Percentiles rank a stretch among this genome's conserved stretches.
phyloP scores from a whole-genome alignment of 2,329 filamentous ascomycete species.

The Beauveria bassiana region DNA sequence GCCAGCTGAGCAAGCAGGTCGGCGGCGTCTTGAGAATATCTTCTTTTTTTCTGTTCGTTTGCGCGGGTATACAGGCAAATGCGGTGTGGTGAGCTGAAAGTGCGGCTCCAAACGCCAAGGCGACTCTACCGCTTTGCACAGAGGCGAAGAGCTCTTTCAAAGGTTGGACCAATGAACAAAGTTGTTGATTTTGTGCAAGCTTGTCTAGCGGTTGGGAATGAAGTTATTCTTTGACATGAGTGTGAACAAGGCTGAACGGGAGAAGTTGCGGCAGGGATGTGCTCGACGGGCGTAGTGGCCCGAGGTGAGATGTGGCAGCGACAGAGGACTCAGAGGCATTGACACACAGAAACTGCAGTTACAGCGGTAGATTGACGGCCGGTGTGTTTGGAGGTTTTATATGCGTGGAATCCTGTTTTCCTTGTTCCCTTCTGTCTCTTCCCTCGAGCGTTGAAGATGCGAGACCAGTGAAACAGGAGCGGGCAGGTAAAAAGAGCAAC shows the following conservation, averaged over 20 bases:
- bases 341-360: not conserved
- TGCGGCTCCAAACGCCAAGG: not conserved
- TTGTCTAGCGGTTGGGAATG: not conserved
- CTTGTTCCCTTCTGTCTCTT: not conserved
- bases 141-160: not conserved
- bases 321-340: constrained; percentile 2
- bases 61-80: not conserved
- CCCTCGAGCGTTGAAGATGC: not conserved
- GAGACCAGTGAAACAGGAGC: not conserved
- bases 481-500: not conserved
- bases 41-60: not conserved
- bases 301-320: not conserved
- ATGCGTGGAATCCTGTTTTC: not conserved
- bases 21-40: not conserved
- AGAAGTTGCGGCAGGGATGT: not conserved
- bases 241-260: not conserved
- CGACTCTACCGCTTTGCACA: not conserved
- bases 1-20: not conserved
- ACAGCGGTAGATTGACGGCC: not conserved
- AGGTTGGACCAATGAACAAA: not conserved
- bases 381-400: not conserved
- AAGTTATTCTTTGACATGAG: constrained; percentile 1
- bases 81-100: not conserved
- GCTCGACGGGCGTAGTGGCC: constrained; percentile 1
- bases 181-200: not conserved